Percentiles rank a stretch among this genome's conserved stretches.
These are phyloP conservation scores for Sedum album DNA, from an alignment of 164 flowering plant genomes.

Conservation along the genomic window DNA sequence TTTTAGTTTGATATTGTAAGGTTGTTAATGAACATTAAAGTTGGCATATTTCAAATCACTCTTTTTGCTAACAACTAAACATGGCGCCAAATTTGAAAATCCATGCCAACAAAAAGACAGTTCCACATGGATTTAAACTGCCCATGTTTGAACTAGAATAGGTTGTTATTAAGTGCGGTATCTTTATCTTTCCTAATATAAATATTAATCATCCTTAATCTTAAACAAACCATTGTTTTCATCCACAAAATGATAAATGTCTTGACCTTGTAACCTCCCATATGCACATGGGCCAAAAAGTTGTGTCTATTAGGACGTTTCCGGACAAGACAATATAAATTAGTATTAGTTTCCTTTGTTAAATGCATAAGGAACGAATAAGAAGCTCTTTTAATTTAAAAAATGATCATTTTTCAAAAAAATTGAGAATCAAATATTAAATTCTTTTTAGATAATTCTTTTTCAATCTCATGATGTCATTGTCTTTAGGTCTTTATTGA, in stretches of 20 bases:
- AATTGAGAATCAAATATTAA: too few species aligned
- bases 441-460: too few species aligned
- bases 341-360: too few species aligned
- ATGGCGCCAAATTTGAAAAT: not conserved
- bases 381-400: too few species aligned
- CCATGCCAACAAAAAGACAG: not conserved
- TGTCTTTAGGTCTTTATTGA: too few species aligned
- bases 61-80: not conserved
- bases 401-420: too few species aligned
- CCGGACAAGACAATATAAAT: too few species aligned
- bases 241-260: not conserved
- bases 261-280: not conserved
- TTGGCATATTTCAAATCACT: constrained; percentile 3
- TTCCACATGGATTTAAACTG: not conserved
- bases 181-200: not conserved
- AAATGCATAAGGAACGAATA: too few species aligned
- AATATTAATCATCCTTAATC: too few species aligned
- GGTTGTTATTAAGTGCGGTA: not conserved
- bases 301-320: too few species aligned
- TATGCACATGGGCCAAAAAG: not conserved
- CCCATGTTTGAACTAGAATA: not conserved
- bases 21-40: not conserved
- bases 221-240: too few species aligned
- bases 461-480: too few species aligned
- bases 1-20: not conserved